Conservation (phyloP, 2,329 filamentous ascomycete genomes). For the Fusarium torulosum region DNA sequence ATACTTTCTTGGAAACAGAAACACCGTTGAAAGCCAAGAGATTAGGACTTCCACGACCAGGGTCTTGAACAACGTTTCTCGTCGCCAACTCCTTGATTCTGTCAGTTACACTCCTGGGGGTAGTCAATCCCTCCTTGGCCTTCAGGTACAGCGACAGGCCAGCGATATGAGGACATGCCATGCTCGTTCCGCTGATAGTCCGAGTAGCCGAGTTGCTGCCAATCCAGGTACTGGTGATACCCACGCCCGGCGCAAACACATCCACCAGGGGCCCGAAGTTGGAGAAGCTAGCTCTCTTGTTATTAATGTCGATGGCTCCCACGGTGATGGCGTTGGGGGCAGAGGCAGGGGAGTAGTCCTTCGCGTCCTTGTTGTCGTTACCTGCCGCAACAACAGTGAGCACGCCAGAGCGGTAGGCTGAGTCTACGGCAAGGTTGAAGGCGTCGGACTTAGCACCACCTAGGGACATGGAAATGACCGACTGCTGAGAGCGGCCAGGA, state of each 20-base stretch:
- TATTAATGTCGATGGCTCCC: slow-evolving; percentile 59
- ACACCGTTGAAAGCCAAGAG: slow-evolving; percentile 62
- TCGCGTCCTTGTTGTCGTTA: slow-evolving; percentile 59
- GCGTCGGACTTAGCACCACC: slow-evolving; percentile 60
- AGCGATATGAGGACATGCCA: slow-evolving; percentile 71
- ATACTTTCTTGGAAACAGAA: neutral
- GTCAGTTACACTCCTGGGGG: slow-evolving; percentile 58
- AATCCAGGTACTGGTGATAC: slow-evolving; percentile 62
- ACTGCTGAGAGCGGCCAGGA: slow-evolving; percentile 55
- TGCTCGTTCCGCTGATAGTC: slow-evolving; percentile 69
- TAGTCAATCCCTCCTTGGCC: slow-evolving; percentile 50
- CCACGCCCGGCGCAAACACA: slow-evolving; percentile 64
- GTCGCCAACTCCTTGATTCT: slow-evolving; percentile 59
- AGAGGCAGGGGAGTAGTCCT: slow-evolving; percentile 61
- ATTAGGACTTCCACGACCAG: slow-evolving; percentile 57
- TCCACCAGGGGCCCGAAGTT: slow-evolving; percentile 65
- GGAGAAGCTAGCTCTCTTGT: slow-evolving; percentile 59
- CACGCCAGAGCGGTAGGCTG: slow-evolving; percentile 61
- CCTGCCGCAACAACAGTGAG: slow-evolving; percentile 68
- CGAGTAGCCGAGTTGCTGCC: slow-evolving; percentile 57
- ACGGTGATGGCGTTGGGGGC: slow-evolving; percentile 64
- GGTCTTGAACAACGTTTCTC: slow-evolving; percentile 54
- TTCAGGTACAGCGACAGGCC: slow-evolving; percentile 69
- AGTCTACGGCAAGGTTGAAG: slow-evolving; percentile 64
- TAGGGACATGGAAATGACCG: slow-evolving; percentile 69